phyloP scores from a whole-genome alignment of 1,284 basidiomycete species.

The Somion occarium region DNA sequence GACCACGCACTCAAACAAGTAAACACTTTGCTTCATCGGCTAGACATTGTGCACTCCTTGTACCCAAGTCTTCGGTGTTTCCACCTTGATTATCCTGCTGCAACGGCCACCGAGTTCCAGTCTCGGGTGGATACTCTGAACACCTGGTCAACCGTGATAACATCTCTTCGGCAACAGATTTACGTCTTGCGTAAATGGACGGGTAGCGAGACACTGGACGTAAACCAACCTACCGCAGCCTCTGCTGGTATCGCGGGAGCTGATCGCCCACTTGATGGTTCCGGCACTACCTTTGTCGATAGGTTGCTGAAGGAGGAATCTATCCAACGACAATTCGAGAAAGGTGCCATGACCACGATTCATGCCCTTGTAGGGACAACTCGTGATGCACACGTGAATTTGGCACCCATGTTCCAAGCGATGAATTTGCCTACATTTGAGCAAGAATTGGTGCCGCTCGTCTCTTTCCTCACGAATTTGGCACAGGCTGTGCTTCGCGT shows the following conservation, averaged over 20 bases:
- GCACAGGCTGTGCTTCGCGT: conserved; percentile 90
- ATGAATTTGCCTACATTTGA: conserved; percentile 95
- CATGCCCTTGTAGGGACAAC: conserved; percentile 85
- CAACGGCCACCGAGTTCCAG: conserved; percentile 65
- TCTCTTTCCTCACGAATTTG: conserved; percentile 92
- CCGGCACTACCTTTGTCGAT: conserved; percentile 85
- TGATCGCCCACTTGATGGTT: conserved; percentile 20
- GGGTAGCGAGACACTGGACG: conserved; percentile 85
- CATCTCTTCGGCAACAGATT: conserved; percentile 75
- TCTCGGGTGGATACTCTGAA: conserved; percentile 81
- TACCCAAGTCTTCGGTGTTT: conserved; percentile 86
- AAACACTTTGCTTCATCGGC: conserved; percentile 66
- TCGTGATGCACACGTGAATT: conserved; percentile 83
- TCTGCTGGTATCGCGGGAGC: conserved; percentile 11
- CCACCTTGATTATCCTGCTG: conserved; percentile 70
- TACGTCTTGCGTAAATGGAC: conserved; percentile 85
- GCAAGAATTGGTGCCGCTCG: conserved; percentile 87
- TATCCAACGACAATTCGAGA: conserved; percentile 91
- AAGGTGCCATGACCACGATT: conserved; percentile 85
- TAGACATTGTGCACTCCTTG: conserved; percentile 81
- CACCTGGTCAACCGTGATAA: conserved; percentile 85
- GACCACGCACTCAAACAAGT: conserved; percentile 68
- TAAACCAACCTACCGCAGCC: conserved; percentile 54
- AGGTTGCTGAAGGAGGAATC: conserved; percentile 94
- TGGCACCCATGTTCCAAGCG: conserved; percentile 67